phyloP scores from a whole-genome alignment of 768 basidiomycete genomes.

The Russula abietina region DNA sequence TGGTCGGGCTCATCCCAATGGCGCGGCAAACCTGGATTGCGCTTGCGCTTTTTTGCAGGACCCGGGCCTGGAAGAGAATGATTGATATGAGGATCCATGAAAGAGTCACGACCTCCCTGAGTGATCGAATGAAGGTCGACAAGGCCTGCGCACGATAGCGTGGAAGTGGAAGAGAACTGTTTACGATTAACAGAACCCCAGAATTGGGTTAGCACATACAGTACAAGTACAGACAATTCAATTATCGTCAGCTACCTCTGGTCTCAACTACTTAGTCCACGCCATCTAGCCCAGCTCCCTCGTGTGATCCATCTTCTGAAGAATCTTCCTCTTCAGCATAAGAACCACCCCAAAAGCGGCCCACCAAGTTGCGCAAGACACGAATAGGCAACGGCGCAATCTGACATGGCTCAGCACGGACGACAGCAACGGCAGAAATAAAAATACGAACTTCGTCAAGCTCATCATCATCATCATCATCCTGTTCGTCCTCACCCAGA shows the following conservation, averaged over 20 bases:
- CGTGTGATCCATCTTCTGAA: conserved; percentile 14
- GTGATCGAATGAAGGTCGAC: conserved; percentile 10
- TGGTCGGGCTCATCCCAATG: conserved; percentile 43
- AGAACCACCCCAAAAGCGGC: conserved; percentile 20
- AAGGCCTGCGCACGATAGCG: neutral
- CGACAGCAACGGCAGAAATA: neutral
- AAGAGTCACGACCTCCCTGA: conserved; percentile 20
- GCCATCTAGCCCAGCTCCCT: conserved; percentile 12
- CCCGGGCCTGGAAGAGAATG: conserved; percentile 19
- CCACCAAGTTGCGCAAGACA: conserved; percentile 23
- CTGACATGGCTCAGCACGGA: conserved; percentile 5
- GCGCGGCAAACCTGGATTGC: conserved; percentile 25
- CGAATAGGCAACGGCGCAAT: conserved; percentile 21
- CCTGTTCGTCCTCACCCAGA: conserved; percentile 4
- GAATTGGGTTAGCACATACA: conserved; percentile 9
- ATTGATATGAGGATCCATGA: conserved; percentile 8
- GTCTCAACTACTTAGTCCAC: conserved; percentile 10
- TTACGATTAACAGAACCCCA: too few species aligned
- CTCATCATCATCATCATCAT: conserved; percentile 21
- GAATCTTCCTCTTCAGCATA: conserved; percentile 13
- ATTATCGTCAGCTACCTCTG: neutral
- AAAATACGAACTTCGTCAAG: conserved; percentile 15
- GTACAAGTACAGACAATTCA: neutral
- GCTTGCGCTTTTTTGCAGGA: conserved; percentile 24
- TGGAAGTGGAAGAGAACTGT: too few species aligned